phyloP scores from a whole-genome alignment of 2,329 filamentous ascomycete species.

The Parascedosporium putredinis region DNA sequence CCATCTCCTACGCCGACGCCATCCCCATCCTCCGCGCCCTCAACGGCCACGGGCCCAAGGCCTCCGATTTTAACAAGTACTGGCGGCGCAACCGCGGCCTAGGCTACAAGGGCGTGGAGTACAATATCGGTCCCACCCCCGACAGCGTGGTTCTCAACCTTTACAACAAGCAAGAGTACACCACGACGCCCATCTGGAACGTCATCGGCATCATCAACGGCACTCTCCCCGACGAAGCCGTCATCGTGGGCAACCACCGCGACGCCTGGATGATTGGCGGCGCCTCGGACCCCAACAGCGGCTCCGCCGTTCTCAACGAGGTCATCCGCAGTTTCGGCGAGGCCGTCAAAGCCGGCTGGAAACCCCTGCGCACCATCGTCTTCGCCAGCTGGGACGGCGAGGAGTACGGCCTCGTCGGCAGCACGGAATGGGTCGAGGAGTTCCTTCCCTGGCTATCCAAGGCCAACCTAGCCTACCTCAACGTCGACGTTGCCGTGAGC shows the following conservation, averaged over 20 bases:
- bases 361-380: conserved; percentile 73
- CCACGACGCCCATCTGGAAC: conserved; percentile 77
- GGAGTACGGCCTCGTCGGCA: conserved; percentile 79
- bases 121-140: conserved; percentile 77
- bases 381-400: conserved; percentile 77
- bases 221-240: conserved; percentile 70
- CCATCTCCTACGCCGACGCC: conserved; percentile 80
- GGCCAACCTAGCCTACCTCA: conserved; percentile 71
- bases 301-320: conserved; percentile 70
- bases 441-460: conserved; percentile 69
- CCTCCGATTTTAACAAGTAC: conserved; percentile 58
- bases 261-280: conserved; percentile 87
- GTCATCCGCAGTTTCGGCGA: conserved; percentile 65
- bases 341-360: conserved; percentile 50
- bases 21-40: conserved; percentile 80
- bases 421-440: conserved; percentile 90
- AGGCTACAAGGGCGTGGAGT: conserved; percentile 68
- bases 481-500: conserved; percentile 66
- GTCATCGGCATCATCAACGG: conserved; percentile 90
- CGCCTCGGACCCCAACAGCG: conserved; percentile 72
- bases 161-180: conserved; percentile 71
- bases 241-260: conserved; percentile 85
- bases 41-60: conserved; percentile 76
- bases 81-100: conserved; percentile 66
- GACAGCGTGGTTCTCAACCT: conserved; percentile 60